A percentile compares a stretch with the other conserved stretches of the same genome.
phyloP scores from a whole-genome alignment of 257 asterid genomes.

The Solanum piurae region DNA sequence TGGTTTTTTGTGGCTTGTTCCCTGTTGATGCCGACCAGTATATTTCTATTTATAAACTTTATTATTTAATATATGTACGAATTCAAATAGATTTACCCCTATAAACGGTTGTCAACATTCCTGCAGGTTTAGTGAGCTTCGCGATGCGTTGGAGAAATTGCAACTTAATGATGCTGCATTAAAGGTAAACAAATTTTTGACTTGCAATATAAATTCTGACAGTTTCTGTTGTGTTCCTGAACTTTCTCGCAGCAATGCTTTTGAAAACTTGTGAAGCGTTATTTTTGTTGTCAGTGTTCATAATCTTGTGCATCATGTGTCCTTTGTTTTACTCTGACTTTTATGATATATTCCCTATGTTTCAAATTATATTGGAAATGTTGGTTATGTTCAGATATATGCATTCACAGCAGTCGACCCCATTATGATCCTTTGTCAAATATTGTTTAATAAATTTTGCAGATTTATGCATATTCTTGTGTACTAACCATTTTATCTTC shows the following conservation, averaged over 20 bases:
- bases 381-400: background rate
- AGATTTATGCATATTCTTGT: background rate
- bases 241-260: background rate
- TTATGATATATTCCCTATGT: background rate
- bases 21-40: slow-evolving; percentile 99
- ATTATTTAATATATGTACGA: background rate
- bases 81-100: background rate
- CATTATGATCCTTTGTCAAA: background rate
- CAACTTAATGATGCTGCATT: slow-evolving; percentile 98
- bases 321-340: background rate
- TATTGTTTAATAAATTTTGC: background rate
- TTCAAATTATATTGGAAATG: background rate
- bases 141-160: slow-evolving; percentile 92
- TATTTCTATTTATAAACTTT: slow-evolving; percentile 8
- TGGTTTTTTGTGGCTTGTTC: slow-evolving; percentile 98
- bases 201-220: background rate
- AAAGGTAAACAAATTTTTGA: slow-evolving; percentile 36
- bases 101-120: background rate
- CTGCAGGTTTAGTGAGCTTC: slow-evolving; percentile 74
- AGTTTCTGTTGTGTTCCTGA: background rate
- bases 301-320: background rate
- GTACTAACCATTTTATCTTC: background rate
- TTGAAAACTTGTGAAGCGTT: background rate
- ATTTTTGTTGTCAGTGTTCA: background rate
- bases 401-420: background rate